A percentile compares a stretch with the other conserved stretches of the same genome.
Conservation (phyloP, 75 land plant species). For the Selaginella moellendorffii region DNA sequence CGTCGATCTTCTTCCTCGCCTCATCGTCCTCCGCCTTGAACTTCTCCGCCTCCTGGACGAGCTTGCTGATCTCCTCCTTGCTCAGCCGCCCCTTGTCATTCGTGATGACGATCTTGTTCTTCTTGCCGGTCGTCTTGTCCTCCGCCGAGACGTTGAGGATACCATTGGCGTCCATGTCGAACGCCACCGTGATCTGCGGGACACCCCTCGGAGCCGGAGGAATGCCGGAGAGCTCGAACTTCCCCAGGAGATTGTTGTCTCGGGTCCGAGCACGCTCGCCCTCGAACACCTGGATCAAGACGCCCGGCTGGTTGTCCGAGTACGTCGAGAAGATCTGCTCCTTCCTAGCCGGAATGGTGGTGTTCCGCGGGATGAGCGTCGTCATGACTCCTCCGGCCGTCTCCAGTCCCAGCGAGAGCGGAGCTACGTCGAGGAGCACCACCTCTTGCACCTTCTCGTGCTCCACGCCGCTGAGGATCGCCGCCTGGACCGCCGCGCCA, state of each 20-base stretch:
- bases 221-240: constrained; percentile 41
- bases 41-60: constrained; percentile 51
- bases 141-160: constrained; percentile 35
- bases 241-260: constrained; percentile 33
- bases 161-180: constrained; percentile 39
- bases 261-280: constrained; percentile 32
- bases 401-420: constrained; percentile 28
- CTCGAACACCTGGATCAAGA: constrained; percentile 32
- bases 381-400: constrained; percentile 45
- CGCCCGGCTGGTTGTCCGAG: constrained; percentile 38
- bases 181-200: constrained; percentile 35
- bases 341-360: constrained; percentile 37
- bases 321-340: constrained; percentile 37
- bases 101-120: constrained; percentile 47
- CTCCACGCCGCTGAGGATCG: constrained; percentile 32
- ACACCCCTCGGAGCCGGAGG: constrained; percentile 41
- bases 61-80: constrained; percentile 47
- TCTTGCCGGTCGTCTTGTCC: constrained; percentile 43
- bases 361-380: constrained; percentile 30
- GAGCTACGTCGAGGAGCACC: constrained; percentile 30
- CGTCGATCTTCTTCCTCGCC: constrained; percentile 39
- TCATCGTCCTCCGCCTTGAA: constrained; percentile 51
- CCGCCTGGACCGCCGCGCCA: constrained; percentile 41
- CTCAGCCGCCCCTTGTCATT: constrained; percentile 51
- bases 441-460: constrained; percentile 33